phyloP scores from a whole-genome alignment of 2,329 filamentous ascomycete genomes.

The Pseudohalonectria lignicola region DNA sequence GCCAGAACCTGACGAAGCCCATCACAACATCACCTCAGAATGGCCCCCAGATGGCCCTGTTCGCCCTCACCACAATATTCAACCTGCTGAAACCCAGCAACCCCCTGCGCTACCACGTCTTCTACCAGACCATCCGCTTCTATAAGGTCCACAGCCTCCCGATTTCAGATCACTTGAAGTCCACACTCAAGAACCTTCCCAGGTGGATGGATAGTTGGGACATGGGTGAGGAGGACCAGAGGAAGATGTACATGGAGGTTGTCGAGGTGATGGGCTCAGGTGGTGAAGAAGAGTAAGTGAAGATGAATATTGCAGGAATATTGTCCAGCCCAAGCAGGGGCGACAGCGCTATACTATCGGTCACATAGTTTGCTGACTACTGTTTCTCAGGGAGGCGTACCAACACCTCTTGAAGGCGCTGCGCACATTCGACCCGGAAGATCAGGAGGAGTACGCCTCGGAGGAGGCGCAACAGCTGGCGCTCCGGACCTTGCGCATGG shows the following conservation, averaged over 20 bases:
- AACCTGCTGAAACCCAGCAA: conserved; percentile 74
- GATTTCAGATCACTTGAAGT: conserved; percentile 77
- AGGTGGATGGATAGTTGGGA: conserved; percentile 78
- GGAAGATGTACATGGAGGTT: conserved; percentile 75
- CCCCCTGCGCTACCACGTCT: conserved; percentile 78
- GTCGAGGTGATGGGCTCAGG: conserved; percentile 70
- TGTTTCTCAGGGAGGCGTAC: conserved; percentile 53
- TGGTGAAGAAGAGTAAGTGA: conserved; percentile 62
- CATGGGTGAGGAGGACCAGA: conserved; percentile 68
- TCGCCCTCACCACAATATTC: conserved; percentile 90
- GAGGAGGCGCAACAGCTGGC: conserved; percentile 51
- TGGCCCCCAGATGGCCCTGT: conserved; percentile 75
- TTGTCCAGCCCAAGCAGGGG: too few species aligned
- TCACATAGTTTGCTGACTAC: too few species aligned
- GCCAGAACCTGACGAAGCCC: conserved; percentile 79
- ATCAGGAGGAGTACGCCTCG: conserved; percentile 42
- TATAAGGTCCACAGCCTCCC: conserved; percentile 51
- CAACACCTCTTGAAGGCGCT: conserved; percentile 55
- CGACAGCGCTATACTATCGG: too few species aligned
- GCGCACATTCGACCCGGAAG: conserved; percentile 46
- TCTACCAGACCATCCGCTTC: conserved; percentile 78
- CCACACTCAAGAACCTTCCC: conserved; percentile 74
- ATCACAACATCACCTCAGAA: conserved; percentile 78
- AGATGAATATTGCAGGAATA: not conserved
- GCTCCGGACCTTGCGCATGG: conserved; percentile 42